Evolutionary conservation across 306 rosid species (phyloP), one percentile per base, ranked within the genome.

Genomic region (Senna tora): DNA sequence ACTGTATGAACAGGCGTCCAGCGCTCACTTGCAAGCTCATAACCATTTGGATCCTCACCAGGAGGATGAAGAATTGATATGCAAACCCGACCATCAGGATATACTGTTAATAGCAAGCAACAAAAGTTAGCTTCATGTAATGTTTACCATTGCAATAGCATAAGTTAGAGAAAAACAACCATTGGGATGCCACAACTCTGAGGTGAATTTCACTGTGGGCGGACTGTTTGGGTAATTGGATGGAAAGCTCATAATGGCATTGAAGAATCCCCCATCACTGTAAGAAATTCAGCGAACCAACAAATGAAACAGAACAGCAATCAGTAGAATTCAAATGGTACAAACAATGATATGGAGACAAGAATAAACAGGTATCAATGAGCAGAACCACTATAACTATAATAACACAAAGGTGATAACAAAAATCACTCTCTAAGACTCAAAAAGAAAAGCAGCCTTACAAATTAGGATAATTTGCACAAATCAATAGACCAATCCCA

Each of bases 1-100:
- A 93, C 98, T 19, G 97, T 90, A 80, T 93, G 98, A 67, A 93
- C 98, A 21, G 98, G 98, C 7, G 91, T 90, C 98, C 98, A 93
- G 54, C 97, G 97, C 82, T 93, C 98, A 84, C 98, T 93, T 58
- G 98, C 97, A 81, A 93, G 97, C 87, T 93, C 98, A 17, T 93
- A 93, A 65, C 98, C 98, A 85, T 93, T 93, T 9, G 97, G 98
- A 57, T 93, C 98, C 0, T 93, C 98, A 45, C 98, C 98, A 7
- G 98, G 98, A 28, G 98, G 98, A 71, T 93, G 98, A 79, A 93
- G 98, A 69, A 93, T 93, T 47, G 98, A 93, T 73, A 93, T 93
- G 81, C 98, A 93, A 63, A 93, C 98, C 63, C 98, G 92, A 15
- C 98, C 98, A 83, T 93, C 98, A 2, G 96, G 85, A 87, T 93